phyloP scores from a whole-genome alignment of 257 asterid genomes.

The Fraxinus anomala region DNA sequence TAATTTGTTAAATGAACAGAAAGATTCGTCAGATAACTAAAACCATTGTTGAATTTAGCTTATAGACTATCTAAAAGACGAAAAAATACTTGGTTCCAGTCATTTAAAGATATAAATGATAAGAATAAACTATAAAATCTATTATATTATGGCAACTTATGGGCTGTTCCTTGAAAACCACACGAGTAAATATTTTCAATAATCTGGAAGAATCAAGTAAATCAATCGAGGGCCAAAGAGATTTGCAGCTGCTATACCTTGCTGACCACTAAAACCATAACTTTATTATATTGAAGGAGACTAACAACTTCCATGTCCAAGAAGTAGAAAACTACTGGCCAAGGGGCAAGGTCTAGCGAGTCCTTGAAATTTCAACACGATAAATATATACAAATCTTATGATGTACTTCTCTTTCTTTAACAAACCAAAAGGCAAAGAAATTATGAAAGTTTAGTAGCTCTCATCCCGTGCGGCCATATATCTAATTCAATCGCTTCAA shows the following conservation, averaged over 20 bases:
- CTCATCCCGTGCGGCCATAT: neutral
- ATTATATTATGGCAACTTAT: too few species aligned
- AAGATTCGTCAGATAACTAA: neutral
- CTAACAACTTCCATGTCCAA: neutral
- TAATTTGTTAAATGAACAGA: neutral
- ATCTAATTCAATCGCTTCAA: neutral
- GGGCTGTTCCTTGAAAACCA: too few species aligned
- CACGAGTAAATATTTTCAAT: too few species aligned
- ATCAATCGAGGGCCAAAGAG: too few species aligned
- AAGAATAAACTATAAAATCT: too few species aligned
- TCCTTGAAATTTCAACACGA: neutral
- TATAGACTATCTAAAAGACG: slow-evolving; percentile 1
- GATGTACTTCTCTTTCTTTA: neutral
- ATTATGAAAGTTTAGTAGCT: neutral
- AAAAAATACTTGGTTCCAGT: neutral
- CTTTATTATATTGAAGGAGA: slow-evolving; percentile 1
- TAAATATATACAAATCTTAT: neutral
- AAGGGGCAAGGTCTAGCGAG: neutral
- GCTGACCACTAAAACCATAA: neutral
- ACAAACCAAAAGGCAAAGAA: neutral
- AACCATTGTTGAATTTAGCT: slow-evolving; percentile 2
- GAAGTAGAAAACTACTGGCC: neutral
- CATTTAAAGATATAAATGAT: neutral
- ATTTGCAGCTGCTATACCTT: neutral
- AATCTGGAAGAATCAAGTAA: too few species aligned